Conservation (phyloP, 2,329 filamentous ascomycete species). For the Penicillium italicum region DNA sequence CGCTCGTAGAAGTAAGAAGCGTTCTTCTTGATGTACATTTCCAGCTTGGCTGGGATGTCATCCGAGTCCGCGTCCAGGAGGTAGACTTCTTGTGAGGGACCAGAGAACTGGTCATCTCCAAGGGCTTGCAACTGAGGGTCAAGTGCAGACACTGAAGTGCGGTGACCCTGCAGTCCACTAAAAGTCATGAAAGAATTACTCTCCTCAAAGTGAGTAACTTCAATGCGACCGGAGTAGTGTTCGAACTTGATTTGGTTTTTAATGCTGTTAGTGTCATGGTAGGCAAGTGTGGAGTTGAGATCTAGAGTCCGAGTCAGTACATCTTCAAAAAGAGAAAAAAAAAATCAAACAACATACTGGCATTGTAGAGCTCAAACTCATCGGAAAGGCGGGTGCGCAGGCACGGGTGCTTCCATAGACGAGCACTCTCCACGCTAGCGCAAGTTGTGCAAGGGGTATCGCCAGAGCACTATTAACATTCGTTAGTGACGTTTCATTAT, state of each 20-base stretch:
- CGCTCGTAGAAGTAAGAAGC: slow-evolving; percentile 46
- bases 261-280: slow-evolving; percentile 49
- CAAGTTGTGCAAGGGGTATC: slow-evolving; percentile 59
- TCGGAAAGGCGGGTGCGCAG: slow-evolving; percentile 57
- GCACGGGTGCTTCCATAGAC: slow-evolving; percentile 60
- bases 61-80: slow-evolving; percentile 51
- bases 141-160: slow-evolving; percentile 35
- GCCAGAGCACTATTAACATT: slow-evolving; percentile 50
- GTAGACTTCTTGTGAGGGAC: slow-evolving; percentile 42
- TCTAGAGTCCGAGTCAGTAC: slow-evolving; percentile 29
- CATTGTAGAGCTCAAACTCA: slow-evolving; percentile 56
- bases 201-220: slow-evolving; percentile 55
- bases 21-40: slow-evolving; percentile 52
- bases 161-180: slow-evolving; percentile 39
- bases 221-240: slow-evolving; percentile 50
- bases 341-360: slow-evolving; percentile 36
- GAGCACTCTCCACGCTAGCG: slow-evolving; percentile 56
- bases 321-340: not conserved
- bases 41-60: slow-evolving; percentile 51
- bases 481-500: slow-evolving; percentile 2
- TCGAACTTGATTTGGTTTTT: slow-evolving; percentile 50
- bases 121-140: slow-evolving; percentile 43
- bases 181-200: slow-evolving; percentile 49
- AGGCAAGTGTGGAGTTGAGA: slow-evolving; percentile 52
- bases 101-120: slow-evolving; percentile 40